Base-by-base conservation (phyloP, 2,329 filamentous ascomycete genomes). In the Pseudogymnoascus sp. region DNA sequence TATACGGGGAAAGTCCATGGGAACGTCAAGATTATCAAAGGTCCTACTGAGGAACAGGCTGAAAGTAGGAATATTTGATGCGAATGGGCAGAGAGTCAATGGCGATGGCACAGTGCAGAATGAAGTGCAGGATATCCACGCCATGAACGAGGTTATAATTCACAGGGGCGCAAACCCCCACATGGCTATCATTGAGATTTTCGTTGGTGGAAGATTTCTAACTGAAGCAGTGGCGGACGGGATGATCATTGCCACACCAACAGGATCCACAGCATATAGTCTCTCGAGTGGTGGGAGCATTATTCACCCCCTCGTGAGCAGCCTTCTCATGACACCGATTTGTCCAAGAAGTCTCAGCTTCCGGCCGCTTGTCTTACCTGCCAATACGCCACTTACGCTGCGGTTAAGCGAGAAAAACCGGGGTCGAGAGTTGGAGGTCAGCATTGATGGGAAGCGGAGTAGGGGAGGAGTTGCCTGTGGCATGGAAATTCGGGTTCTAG, bases 171-270 rank as follows among this genome's bases (percentile, higher is more conserved):
- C 88, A 35, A 87, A 93, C 65, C 91, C 94, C 0, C 93, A 97
- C 73, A 82, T 99, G 5, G 90, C 92, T 37, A 87, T 96, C 66
- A 90, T 99, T 67, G 90, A 96, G 70, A 90, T 99, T 43, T 94
- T 86, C 69, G 88, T 97, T 63, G 92, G 92, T 68, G 88, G 90
- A 35, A 86, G 91, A 60, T 95, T 94, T 69, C 79, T 99, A 50
- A 99, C 94, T 1, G 92, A 96, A 73, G 93, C 91, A 0, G 92
- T 96, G 11, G 93, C 92, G 1, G 94, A 99, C 73, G 94, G 94
- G 58, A 95, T 99, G 74, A 88, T 97, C 47, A 86, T 97, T 62
- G 92, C 89, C 65, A 97, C 93, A 0, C 94, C 94, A 0, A 99
- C 94, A 0, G 94, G 94, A 2, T 95, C 90, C 39, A 99, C 94